Conservation (phyloP, 805 yeast species). For the Starmerella asiatica region DNA sequence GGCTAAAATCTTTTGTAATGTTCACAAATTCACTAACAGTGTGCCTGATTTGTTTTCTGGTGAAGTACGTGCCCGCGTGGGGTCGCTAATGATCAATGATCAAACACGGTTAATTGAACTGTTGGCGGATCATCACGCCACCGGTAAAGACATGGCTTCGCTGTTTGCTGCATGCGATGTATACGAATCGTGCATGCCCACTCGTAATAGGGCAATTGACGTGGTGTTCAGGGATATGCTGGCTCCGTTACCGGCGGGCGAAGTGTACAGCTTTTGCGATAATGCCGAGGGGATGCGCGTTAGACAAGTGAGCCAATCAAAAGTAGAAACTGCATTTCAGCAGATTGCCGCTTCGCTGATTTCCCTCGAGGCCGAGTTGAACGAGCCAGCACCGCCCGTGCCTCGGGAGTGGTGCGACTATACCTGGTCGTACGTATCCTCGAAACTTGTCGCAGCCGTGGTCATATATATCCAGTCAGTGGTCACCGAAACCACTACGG, state of each 20-base stretch:
- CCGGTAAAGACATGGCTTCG: too few relatives aligned
- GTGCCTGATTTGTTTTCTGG: not conserved
- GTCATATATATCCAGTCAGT: slow-evolving; percentile 2
- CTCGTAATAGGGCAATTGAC: slow-evolving; percentile 1
- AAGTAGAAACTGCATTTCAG: slow-evolving; percentile 1
- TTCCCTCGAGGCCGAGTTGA: not conserved
- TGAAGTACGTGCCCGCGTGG: not conserved
- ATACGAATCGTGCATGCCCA: not conserved
- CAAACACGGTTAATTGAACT: not conserved
- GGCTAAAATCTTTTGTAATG: not conserved
- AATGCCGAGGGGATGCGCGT: not conserved
- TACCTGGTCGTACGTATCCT: slow-evolving; percentile 1
- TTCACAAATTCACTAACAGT: not conserved
- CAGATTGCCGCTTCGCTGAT: slow-evolving; percentile 3
- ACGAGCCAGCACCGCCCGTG: not conserved
- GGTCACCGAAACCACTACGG: not conserved
- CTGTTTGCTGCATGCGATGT: not conserved
- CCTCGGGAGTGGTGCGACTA: slow-evolving; percentile 4
- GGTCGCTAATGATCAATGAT: not conserved
- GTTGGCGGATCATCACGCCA: not conserved
- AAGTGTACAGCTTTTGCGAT: slow-evolving; percentile 1
- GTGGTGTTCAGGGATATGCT: not conserved
- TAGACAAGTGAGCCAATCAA: slow-evolving; percentile 4
- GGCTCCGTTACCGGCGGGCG: not conserved
- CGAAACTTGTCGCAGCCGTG: slow-evolving; percentile 1